Evolutionary conservation across 1,284 basidiomycete genomes (phyloP).

Genomic region (Puccinia novopanici): DNA sequence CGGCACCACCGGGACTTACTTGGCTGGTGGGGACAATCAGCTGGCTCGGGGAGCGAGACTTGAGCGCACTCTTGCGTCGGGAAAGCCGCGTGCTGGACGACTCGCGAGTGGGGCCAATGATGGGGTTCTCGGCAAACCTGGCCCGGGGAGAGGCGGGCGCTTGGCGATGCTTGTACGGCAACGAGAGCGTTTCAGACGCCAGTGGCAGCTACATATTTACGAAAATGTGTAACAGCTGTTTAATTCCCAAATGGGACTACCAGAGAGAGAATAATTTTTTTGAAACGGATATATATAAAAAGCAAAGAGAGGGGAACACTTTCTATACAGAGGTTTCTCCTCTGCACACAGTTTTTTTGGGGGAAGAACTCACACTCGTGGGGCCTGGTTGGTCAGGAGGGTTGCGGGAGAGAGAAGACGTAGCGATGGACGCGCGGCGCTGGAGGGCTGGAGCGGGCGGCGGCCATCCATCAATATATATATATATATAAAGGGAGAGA

Average conservation of each 20-base stretch:
- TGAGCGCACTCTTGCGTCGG: slow-evolving; percentile 46
- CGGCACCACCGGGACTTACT: no score
- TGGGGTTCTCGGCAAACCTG: slow-evolving; percentile 44
- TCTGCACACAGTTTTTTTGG: no score
- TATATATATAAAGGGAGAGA: not conserved
- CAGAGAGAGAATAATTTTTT: no score
- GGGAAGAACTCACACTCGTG: slow-evolving; percentile 2
- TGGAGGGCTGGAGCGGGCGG: not conserved
- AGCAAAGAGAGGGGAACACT: not conserved
- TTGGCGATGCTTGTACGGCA: not conserved
- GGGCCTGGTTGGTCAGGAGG: not conserved
- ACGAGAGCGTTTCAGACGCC: slow-evolving; percentile 13
- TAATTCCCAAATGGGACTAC: not conserved
- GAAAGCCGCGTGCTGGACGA: slow-evolving; percentile 10
- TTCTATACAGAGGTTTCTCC: no score
- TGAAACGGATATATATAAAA: no score
- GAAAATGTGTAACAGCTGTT: not conserved
- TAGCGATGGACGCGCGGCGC: not conserved
- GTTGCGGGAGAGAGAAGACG: not conserved
- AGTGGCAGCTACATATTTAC: not conserved
- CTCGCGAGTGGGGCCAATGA: slow-evolving; percentile 44
- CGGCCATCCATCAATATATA: no score
- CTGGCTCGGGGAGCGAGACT: slow-evolving; percentile 24
- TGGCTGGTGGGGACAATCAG: not conserved
- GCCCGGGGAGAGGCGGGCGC: slow-evolving; percentile 34